Percentiles rank a stretch among this genome's conserved stretches.
phyloP scores from a whole-genome alignment of 2,329 filamentous ascomycete genomes.

The Cyanodermella asteris region DNA sequence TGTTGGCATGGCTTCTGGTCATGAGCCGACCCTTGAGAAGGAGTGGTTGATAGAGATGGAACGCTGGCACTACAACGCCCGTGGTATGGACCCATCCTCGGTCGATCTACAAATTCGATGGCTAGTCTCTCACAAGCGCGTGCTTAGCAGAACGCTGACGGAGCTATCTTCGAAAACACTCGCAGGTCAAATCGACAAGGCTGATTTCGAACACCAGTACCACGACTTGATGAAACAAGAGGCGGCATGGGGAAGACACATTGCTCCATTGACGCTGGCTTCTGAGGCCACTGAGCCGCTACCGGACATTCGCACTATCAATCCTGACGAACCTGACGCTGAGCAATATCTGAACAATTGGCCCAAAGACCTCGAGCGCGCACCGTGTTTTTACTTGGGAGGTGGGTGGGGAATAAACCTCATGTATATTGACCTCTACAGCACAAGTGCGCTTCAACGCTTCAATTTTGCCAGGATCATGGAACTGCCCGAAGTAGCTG shows the following conservation, averaged over 20 bases:
- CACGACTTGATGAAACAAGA: constrained; percentile 27
- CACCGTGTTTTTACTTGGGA: too few relatives aligned
- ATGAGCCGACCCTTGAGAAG: constrained; percentile 47
- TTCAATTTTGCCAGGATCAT: too few relatives aligned
- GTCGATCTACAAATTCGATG: constrained; percentile 45
- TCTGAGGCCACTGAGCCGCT: constrained; percentile 16
- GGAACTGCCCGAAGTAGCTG: constrained; percentile 39
- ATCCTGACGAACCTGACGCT: too few relatives aligned
- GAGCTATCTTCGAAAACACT: constrained; percentile 49
- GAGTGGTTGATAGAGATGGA: constrained; percentile 56
- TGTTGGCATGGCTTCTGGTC: constrained; percentile 61
- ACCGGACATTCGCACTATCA: too few relatives aligned
- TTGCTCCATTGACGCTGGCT: neutral
- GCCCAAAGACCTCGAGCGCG: too few relatives aligned
- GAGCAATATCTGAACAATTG: too few relatives aligned
- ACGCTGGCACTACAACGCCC: constrained; percentile 39
- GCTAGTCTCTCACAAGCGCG: constrained; percentile 41
- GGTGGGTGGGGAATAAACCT: too few relatives aligned
- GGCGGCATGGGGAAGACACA: constrained; percentile 2
- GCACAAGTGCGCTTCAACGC: too few relatives aligned
- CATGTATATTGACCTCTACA: too few relatives aligned
- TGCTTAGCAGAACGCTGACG: constrained; percentile 63
- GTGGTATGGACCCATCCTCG: constrained; percentile 36
- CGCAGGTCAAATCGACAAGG: constrained; percentile 38
- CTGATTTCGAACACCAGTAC: constrained; percentile 45